A percentile compares a stretch with the other conserved stretches of the same genome.
Evolutionary conservation across 495 filamentous ascomycete species (phyloP).

Genomic region (Penicillium samsonianum): DNA sequence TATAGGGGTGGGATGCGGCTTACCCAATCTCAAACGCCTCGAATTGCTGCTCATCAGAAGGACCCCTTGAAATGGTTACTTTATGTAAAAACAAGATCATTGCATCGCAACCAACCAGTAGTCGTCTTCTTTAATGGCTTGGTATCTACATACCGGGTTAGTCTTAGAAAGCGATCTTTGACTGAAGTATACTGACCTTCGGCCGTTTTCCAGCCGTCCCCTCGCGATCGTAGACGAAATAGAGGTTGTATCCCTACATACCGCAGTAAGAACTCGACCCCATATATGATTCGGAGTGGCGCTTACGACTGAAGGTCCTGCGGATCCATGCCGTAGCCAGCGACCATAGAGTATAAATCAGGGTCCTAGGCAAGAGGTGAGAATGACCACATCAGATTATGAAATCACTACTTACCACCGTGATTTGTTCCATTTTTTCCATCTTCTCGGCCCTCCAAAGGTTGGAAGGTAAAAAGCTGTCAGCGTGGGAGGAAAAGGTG

Average conservation of each 20-base stretch:
- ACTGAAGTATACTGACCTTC: conserved; percentile 18
- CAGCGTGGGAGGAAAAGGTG: too few relatives aligned
- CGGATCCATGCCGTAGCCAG: not conserved
- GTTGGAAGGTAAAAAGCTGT: not conserved
- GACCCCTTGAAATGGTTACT: conserved; percentile 14
- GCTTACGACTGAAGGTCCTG: conserved; percentile 20
- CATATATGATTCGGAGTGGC: not conserved
- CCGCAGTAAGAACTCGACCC: not conserved
- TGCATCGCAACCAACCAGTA: conserved; percentile 20
- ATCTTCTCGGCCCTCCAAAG: not conserved
- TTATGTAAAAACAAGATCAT: not conserved
- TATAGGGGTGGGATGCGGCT: not conserved
- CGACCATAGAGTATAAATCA: conserved; percentile 14
- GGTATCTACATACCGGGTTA: conserved; percentile 16
- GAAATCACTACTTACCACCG: conserved; percentile 12
- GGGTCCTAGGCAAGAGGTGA: conserved; percentile 14
- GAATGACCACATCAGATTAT: not conserved
- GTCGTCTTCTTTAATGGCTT: conserved; percentile 25
- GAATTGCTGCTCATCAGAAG: conserved; percentile 21
- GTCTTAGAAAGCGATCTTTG: not conserved
- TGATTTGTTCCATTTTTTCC: conserved; percentile 1
- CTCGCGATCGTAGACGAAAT: conserved; percentile 19
- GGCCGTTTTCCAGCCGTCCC: conserved; percentile 23
- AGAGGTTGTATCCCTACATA: conserved; percentile 18
- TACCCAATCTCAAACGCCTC: conserved; percentile 22